Conservation (phyloP, 2,329 filamentous ascomycete genomes). For the Trichoderma endophyticum region DNA sequence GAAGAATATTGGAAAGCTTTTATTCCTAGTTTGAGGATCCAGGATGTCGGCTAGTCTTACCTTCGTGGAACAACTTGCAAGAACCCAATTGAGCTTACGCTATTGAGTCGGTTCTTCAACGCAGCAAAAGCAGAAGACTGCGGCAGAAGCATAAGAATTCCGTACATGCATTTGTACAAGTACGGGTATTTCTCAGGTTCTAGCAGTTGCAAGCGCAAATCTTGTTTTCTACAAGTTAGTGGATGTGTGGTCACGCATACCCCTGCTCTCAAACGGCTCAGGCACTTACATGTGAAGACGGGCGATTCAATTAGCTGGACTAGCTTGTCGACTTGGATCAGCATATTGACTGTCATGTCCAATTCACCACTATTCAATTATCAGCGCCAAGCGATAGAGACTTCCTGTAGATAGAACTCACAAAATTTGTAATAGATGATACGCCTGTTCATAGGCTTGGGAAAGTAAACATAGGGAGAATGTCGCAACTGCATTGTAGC, state of each 20-base stretch:
- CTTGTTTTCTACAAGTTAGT: slow-evolving; percentile 42
- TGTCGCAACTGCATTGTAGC: slow-evolving; percentile 95
- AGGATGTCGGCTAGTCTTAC: slow-evolving; percentile 52
- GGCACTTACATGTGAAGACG: slow-evolving; percentile 83
- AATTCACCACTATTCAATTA: slow-evolving; percentile 70
- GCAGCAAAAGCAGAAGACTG: slow-evolving; percentile 97
- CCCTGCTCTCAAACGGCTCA: too few species aligned
- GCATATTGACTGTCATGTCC: slow-evolving; percentile 97
- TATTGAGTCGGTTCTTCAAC: slow-evolving; percentile 93
- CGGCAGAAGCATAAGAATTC: slow-evolving; percentile 94
- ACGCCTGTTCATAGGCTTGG: slow-evolving; percentile 97
- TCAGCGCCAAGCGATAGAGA: slow-evolving; percentile 1
- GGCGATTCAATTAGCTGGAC: slow-evolving; percentile 96
- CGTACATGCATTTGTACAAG: slow-evolving; percentile 96
- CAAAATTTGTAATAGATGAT: slow-evolving; percentile 94
- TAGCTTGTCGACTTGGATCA: slow-evolving; percentile 98
- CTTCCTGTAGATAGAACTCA: slow-evolving; percentile 40
- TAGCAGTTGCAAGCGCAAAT: slow-evolving; percentile 88
- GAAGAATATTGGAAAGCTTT: not conserved
- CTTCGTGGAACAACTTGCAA: slow-evolving; percentile 76
- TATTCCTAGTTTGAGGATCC: not conserved
- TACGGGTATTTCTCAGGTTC: slow-evolving; percentile 95
- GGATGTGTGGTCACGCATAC: not conserved
- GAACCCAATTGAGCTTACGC: slow-evolving; percentile 94
- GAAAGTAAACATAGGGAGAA: slow-evolving; percentile 94